Conservation (phyloP, 768 basidiomycete species). For the Leccinellum luteum region DNA sequence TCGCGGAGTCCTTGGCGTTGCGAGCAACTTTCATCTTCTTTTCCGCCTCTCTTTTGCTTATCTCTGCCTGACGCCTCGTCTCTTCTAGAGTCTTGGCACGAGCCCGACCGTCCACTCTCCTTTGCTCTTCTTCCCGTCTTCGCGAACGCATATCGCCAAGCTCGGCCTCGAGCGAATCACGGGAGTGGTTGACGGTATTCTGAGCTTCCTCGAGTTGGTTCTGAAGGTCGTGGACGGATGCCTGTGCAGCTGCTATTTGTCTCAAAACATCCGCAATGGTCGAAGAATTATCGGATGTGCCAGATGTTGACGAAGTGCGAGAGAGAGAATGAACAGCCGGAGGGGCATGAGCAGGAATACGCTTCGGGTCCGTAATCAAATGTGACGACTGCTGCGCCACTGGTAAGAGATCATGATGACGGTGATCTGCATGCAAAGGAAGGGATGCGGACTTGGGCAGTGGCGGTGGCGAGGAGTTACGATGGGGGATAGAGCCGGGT, state of each 20-base stretch:
- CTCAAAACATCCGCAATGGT: constrained; percentile 71
- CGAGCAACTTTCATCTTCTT: constrained; percentile 77
- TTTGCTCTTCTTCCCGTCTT: constrained; percentile 81
- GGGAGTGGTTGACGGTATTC: constrained; percentile 53
- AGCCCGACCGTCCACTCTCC: constrained; percentile 74
- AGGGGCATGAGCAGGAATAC: constrained; percentile 27
- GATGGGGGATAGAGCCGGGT: constrained; percentile 36
- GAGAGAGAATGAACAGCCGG: constrained; percentile 24
- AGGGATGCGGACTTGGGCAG: constrained; percentile 79
- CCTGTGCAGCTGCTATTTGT: constrained; percentile 64
- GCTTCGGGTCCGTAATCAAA: constrained; percentile 24
- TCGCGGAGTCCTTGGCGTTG: constrained; percentile 59
- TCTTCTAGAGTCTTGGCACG: constrained; percentile 88
- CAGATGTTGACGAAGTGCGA: constrained; percentile 21
- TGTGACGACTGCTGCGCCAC: constrained; percentile 24
- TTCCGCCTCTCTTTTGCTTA: constrained; percentile 79
- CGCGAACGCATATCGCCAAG: constrained; percentile 68
- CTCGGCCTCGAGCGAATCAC: constrained; percentile 64
- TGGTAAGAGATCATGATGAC: constrained; percentile 27
- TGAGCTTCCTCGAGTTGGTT: constrained; percentile 66
- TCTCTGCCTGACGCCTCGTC: constrained; percentile 78
- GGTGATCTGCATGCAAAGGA: constrained; percentile 62
- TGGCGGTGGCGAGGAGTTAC: constrained; percentile 78
- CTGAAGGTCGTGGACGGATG: constrained; percentile 64
- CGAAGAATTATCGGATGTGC: constrained; percentile 58